Base-by-base conservation (phyloP, 805 yeast genomes). In the Clavispora phyllophila region DNA sequence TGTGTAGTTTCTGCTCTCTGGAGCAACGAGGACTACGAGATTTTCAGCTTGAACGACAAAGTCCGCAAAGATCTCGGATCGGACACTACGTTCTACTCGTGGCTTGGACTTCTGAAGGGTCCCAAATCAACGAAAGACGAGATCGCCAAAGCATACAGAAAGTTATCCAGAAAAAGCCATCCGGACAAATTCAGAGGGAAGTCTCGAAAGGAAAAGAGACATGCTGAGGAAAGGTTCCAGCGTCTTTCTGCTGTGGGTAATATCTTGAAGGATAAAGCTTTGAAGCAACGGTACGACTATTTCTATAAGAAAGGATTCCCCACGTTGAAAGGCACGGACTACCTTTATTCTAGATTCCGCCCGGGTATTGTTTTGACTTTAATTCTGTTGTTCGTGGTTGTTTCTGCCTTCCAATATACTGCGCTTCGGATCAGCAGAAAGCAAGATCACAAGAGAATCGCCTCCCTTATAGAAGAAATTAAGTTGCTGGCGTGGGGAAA, bases 301-400 rank as follows among this genome's bases (percentile, higher is more conserved):
- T 93, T 87, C 63, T 68, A 86, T 41, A 70, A 77, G 34, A 76
- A 79, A 51, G 97, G 98, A 7, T 91, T 93, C 65, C 98, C 99
- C 6, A 72, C 74, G 47, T 87, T 85, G 76, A 80, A 81, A 44
- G 87, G 81, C 13, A 73, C 80, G 17, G 87, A 79, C 41, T 78
- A 84, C 69, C 70, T 71, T 48, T 78, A 84, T 60, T 59, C 78
- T 56, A 74, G 82, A 61, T 88, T 72, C 73, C 76, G 83, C 55
- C 96, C 89, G 18, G 83, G 84, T 31, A 58, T 76, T 25, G 51
- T 73, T 9, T 58, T 79, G 38, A 77, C 85, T 0, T 31, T 81
- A 2, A 51, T 66, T 3, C 68, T 84, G 26, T 56, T 87, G 23
- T 77, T 69, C 42, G 27, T 78, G 0, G 49, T 84, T 9, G 65